Percentiles rank a stretch among this genome's conserved stretches.
Evolutionary conservation across 768 basidiomycete species (phyloP).

Genomic region (Calocera cornea): DNA sequence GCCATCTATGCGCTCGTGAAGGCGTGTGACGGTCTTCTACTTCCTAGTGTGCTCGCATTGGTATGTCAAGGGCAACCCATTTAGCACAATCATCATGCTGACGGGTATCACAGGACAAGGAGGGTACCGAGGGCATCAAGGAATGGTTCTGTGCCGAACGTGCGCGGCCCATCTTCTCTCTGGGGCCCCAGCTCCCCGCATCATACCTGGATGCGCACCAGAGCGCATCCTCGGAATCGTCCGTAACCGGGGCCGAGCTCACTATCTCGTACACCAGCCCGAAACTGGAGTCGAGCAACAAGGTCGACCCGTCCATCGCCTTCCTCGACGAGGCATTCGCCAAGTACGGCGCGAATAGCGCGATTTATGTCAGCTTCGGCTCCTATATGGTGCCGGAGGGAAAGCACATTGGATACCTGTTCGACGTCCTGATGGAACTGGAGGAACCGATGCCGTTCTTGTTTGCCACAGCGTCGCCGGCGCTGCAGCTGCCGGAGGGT

Average conservation of each 20-base stretch:
- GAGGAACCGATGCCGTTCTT: background rate
- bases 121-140: background rate
- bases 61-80: background rate
- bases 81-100: background rate
- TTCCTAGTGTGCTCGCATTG: background rate
- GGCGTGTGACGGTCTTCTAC: background rate
- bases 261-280: background rate
- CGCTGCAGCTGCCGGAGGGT: conserved; percentile 14
- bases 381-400: background rate
- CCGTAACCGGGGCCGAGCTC: background rate
- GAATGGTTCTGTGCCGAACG: background rate
- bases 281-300: background rate
- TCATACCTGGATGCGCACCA: background rate
- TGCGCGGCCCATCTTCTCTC: background rate
- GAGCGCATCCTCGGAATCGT: background rate
- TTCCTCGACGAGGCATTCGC: background rate
- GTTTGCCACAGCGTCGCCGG: conserved; percentile 6
- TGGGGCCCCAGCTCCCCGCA: background rate
- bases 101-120: background rate
- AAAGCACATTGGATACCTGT: background rate
- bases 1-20: background rate
- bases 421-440: background rate
- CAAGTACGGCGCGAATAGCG: background rate
- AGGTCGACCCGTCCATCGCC: background rate
- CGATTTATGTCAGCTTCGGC: background rate